Base-by-base conservation (phyloP, 371 early-diverging fungal species). In the Lichtheimia ramosa region DNA sequence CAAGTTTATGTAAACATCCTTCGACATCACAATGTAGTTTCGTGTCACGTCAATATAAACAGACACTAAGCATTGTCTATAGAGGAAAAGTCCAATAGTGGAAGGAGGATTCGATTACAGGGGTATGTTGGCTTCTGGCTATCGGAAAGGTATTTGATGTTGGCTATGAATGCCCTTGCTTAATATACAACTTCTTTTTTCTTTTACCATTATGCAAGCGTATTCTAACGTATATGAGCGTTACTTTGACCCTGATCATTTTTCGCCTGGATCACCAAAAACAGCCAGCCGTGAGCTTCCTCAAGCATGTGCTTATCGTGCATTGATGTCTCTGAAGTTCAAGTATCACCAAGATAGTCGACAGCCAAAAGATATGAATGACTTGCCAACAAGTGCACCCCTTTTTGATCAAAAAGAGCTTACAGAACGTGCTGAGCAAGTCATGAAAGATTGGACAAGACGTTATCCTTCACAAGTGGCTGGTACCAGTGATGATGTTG, bases 371-470 rank as follows among this genome's bases (percentile, higher is more conserved):
- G 57, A 49, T 34, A 21, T 39, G 12, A 43, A 49, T 15, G 57
- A 57, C 8, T 24, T 57, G 18, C 57, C 57, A 1, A 48, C 57
- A 2, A 57, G 57, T 48, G 48, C 46, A 4, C 57, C 57, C 2
- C 49, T 57, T 15, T 57, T 57, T 48, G 57, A 57, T 20, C 46
- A 48, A 14, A 24, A 49, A 20, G 57, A 57, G 27, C 23, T 57
- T 3, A 8, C 34, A n/a, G 28, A 24, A 5, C 46, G 49, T 13
- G 46, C 57, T 15, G 57, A 57, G 18, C 39, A 48, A 49, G 20
- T 49, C 15, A 27, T 39, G n/a, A 5, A 7, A 8, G 57, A 57
- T 20, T 57, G 57, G 57, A 57, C 34, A 16, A n/a, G 28, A 4
- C 24, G 25, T 10, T 21, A 57, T 48, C 57, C 57, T 12, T 28